These are phyloP conservation scores for Iodosphaeria phyllophila DNA, from an alignment of 2,329 filamentous ascomycete species.

Conservation along the genomic window DNA sequence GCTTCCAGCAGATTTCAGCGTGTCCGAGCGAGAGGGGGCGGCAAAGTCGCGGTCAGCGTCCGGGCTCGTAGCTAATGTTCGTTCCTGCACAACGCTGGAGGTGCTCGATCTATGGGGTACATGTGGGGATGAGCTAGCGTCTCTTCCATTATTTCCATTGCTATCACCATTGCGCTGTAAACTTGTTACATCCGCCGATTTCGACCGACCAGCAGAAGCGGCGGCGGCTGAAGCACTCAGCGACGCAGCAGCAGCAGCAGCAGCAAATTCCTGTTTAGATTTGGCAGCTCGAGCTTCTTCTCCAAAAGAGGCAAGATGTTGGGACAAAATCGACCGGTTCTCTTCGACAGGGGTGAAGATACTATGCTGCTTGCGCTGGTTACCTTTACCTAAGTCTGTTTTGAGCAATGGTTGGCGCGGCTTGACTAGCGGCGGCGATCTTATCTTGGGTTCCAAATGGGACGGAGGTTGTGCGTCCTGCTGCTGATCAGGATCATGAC, in stretches of 20 bases:
- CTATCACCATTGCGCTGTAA: conserved; percentile 31
- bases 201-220: conserved; percentile 37
- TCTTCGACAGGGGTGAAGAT: conserved; percentile 98
- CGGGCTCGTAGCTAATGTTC: conserved; percentile 34
- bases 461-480: conserved; percentile 28
- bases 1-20: conserved; percentile 42
- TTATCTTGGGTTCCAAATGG: conserved; percentile 28
- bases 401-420: too few relatives aligned
- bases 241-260: too few relatives aligned
- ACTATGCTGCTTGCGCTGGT: conserved; percentile 67
- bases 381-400: too few relatives aligned
- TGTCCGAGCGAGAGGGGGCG: conserved; percentile 64
- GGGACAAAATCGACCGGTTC: conserved; percentile 69
- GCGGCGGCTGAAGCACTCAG: too few relatives aligned
- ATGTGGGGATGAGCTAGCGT: too few relatives aligned
- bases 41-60: conserved; percentile 46
- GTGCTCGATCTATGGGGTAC: too few relatives aligned
- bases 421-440: conserved; percentile 18
- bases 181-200: conserved; percentile 44
- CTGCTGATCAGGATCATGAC: too few relatives aligned
- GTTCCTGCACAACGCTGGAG: conserved; percentile 16
- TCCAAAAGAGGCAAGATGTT: conserved; percentile 56
- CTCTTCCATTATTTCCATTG: too few relatives aligned
- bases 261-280: conserved; percentile 17
- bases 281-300: conserved; percentile 30